Base-by-base conservation (phyloP, 352 stramenopile species). In the Aphanomyces astaci region DNA sequence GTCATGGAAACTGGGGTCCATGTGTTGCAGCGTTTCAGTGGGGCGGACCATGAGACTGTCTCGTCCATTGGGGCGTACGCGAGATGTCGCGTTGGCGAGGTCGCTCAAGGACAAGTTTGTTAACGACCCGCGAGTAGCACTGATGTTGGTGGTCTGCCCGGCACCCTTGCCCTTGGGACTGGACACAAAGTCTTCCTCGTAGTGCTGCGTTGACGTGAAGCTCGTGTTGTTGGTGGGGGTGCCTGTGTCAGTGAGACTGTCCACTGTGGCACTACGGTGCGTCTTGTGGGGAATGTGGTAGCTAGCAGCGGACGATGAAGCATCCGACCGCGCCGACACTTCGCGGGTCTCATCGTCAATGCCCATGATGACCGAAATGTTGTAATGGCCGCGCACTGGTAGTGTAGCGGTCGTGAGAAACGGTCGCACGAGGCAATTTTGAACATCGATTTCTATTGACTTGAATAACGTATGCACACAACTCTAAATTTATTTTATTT, bases 1-100 rank as follows among this genome's bases (percentile, higher is more conserved):
- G 25, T 68, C 62, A 24, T 70, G 63, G 72, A 77, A 25, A 53
- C 51, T 51, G 33, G 69, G 54, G 25, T 71, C 72, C 72, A 77
- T 53, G 71, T 77, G 68, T 70, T 76, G 28, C 31, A 77, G 31
- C 43, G 39, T n/a, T 65, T 68, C 62, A 17, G 9, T 68, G 19
- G 33, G 33, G 17, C 62, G 62, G 17, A 48, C 11, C 28, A 68
- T 27, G 7, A 68, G 43, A 59, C 62, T 68, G 39, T 68, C 62
- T 11, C 62, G 62, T 10, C 51, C 51, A 39, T 59, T 59, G 1
- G 49, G 56, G 24, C 43, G 13, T 2, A 17, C 27, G 33, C 62
- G 62, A 10, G 40, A 25, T 19, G 43, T n/a, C 24, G 62, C 45
- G 22, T 53, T n/a, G 3, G 36, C 59, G 11, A 68, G 39, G n/a